A percentile compares a stretch with the other conserved stretches of the same genome.
phyloP scores from a whole-genome alignment of 345 rosid genomes.

The Psidium friedrichsthalianum region DNA sequence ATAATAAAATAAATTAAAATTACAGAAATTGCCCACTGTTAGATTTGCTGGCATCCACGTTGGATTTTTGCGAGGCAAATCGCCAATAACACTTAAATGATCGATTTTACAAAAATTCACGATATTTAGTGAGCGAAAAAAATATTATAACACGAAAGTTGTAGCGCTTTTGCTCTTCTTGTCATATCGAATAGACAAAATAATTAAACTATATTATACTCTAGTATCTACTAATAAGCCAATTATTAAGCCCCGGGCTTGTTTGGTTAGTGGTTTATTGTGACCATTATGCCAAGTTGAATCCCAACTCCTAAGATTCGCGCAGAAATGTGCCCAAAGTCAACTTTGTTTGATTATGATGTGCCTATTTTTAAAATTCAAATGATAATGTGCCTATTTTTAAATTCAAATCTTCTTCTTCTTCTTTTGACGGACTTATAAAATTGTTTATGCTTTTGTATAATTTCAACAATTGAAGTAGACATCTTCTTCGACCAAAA shows the following conservation, averaged over 20 bases:
- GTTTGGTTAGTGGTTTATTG: too few species aligned
- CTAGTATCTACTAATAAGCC: not conserved
- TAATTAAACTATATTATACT: too few species aligned
- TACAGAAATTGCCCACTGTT: too few species aligned
- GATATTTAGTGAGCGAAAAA: too few species aligned
- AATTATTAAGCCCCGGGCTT: not conserved
- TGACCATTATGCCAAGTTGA: not conserved
- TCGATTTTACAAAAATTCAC: too few species aligned
- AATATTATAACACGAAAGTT: too few species aligned
- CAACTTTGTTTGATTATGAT: not conserved
- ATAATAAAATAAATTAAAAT: too few species aligned
- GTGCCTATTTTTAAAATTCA: not conserved
- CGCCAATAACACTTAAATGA: too few species aligned
- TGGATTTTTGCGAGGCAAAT: too few species aligned
- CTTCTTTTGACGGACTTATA: not conserved
- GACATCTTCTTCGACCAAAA: not conserved
- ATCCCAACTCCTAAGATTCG: not conserved
- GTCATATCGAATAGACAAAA: too few species aligned
- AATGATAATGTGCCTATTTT: not conserved
- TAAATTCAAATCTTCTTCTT: not conserved
- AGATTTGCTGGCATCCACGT: too few species aligned
- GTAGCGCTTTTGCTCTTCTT: too few species aligned
- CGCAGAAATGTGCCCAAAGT: not conserved
- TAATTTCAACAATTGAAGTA: not conserved
- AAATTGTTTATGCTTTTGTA: not conserved